Base-by-base conservation (phyloP, 192 early-diverging fungal species). In the Piromyces finnis region DNA sequence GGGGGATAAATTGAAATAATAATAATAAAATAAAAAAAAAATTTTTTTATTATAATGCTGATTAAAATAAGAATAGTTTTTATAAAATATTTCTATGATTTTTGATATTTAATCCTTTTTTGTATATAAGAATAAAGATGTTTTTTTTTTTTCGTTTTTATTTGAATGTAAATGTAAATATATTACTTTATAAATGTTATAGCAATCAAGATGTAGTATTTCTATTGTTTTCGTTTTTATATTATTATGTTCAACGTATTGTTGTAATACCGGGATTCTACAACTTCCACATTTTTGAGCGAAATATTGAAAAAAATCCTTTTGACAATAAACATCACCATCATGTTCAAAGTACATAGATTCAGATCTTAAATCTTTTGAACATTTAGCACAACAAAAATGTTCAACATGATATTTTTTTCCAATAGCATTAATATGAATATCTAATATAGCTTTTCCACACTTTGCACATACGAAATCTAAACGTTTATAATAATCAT, bases 131-230 rank as follows among this genome's bases (percentile, higher is more conserved):
- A n/a, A n/a, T n/a, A n/a, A n/a, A n/a, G n/a, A n/a, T n/a, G 4
- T 16, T 39, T 39, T 39, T 16, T 39, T 39, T 39, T 39, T 39
- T 13, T 39, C 30, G 3, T 32, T 6, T 32, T 32, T 32, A 32
- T 32, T 32, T 6, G 9, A 32, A 32, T 32, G 30, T 32, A 32
- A 6, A 32, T 32, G 9, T 32, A n/a, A 32, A 32, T 32, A 32
- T 32, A 6, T 41, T 85, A 94, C 93, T 91, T 98, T 97, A 87
- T 96, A 95, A 78, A 99, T 98, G 97, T 98, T 99, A 86, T 99
- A 99, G 85, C 98, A 99, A 83, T 97, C 94, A 7, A 96, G 95
- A 84, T 99, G 98, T 96, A 97, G 95, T 83, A 96, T 94, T 29
- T 89, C 88, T 29, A 88, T 80, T 22, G 18, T 51, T 51, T 51